A percentile compares a stretch with the other conserved stretches of the same genome.
Evolutionary conservation across 768 basidiomycete species (phyloP).

Genomic region (Tricholoma matsutake): DNA sequence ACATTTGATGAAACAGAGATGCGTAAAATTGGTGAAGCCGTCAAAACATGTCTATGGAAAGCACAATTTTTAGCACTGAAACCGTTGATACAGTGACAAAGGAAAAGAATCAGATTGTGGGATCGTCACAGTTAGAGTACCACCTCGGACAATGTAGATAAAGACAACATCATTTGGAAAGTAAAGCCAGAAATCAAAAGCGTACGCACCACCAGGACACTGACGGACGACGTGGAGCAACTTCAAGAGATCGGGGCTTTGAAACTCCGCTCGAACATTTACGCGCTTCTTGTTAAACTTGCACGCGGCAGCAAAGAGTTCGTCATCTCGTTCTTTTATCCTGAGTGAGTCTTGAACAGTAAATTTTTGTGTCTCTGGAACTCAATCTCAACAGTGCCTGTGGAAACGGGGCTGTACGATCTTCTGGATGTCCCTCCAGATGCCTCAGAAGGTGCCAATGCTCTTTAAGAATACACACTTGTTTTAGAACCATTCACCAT

Average conservation of each 20-base stretch:
- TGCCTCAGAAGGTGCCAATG: slow-evolving; percentile 65
- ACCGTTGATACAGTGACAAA: neutral
- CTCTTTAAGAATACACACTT: neutral
- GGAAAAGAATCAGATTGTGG: slow-evolving; percentile 27
- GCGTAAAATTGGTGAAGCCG: slow-evolving; percentile 3
- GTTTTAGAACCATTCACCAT: neutral
- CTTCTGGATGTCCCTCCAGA: slow-evolving; percentile 68
- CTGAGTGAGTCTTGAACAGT: neutral
- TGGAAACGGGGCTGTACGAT: slow-evolving; percentile 84
- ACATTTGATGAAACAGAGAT: slow-evolving; percentile 14
- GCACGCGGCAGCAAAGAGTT: neutral
- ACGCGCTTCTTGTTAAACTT: slow-evolving; percentile 10
- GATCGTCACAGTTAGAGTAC: slow-evolving; percentile 50
- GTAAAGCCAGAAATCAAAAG: neutral
- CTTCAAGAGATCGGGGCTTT: no score
- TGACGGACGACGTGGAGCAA: no score
- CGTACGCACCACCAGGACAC: slow-evolving; percentile 2
- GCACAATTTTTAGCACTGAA: neutral
- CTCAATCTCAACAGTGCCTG: slow-evolving; percentile 46
- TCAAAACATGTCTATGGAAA: neutral
- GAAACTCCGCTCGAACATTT: slow-evolving; percentile 36
- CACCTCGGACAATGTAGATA: slow-evolving; percentile 94
- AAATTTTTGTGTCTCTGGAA: neutral
- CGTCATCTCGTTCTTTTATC: neutral
- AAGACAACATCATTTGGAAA: slow-evolving; percentile 55